These are phyloP conservation scores for Artemisia tridentata DNA, from an alignment of 129 eudicot species.

Conservation along the genomic window DNA sequence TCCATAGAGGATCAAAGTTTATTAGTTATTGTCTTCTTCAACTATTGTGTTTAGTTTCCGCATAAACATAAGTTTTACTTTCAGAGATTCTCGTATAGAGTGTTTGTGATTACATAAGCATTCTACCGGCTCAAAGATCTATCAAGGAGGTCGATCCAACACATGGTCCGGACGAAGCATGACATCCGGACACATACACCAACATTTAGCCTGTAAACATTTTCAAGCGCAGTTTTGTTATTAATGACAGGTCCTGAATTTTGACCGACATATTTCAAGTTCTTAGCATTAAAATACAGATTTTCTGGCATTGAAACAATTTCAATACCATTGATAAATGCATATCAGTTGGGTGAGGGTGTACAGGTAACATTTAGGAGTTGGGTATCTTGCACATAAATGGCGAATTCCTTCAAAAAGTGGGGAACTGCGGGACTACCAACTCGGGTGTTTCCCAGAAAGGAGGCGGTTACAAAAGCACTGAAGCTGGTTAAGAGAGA, in stretches of 20 bases:
- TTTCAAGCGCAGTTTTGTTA: conserved; percentile 34
- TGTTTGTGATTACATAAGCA: too few relatives aligned
- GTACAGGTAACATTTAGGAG: conserved; percentile 37
- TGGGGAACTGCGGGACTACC: not conserved
- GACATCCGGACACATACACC: too few relatives aligned
- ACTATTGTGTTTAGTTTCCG: too few relatives aligned
- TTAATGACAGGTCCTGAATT: conserved; percentile 1
- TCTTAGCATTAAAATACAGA: conserved; percentile 7
- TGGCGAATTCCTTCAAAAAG: conserved; percentile 38
- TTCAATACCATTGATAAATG: conserved; percentile 62
- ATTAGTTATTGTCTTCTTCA: too few relatives aligned
- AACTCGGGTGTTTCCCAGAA: not conserved
- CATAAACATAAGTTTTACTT: too few relatives aligned
- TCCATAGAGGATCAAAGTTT: too few relatives aligned
- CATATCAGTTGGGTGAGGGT: conserved; percentile 42
- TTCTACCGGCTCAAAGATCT: too few relatives aligned
- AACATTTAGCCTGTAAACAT: conserved; percentile 33
- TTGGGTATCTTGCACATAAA: conserved; percentile 25
- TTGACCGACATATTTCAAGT: conserved; percentile 8
- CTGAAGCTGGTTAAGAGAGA: conserved; percentile 52
- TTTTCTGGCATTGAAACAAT: conserved; percentile 43
- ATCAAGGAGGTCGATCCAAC: too few relatives aligned
- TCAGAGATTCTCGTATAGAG: too few relatives aligned
- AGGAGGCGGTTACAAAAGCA: conserved; percentile 33
- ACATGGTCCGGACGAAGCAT: too few relatives aligned